A percentile compares a stretch with the other conserved stretches of the same genome.
phyloP scores from a whole-genome alignment of 106 monocot genomes.

The Alisma plantagoaquatica region DNA sequence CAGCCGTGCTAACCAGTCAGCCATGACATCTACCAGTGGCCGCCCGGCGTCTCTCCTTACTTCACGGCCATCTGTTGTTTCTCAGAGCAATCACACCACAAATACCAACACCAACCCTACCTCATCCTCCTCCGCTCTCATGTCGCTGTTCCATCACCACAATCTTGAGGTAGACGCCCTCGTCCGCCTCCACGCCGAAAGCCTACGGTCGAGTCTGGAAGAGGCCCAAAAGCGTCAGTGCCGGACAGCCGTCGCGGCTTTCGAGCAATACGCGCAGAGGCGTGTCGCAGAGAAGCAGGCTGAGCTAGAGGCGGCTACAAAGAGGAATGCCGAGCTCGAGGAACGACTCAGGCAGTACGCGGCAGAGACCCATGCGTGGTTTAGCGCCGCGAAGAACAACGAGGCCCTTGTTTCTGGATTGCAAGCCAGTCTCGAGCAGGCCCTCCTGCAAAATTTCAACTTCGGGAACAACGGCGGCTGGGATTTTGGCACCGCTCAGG shows the following conservation, averaged over 20 bases:
- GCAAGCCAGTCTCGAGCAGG: conserved; percentile 38
- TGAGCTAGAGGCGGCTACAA: conserved; percentile 27
- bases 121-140: too few species aligned
- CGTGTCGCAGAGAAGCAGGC: conserved; percentile 30
- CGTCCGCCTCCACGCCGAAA: neutral
- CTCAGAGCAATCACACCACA: too few species aligned
- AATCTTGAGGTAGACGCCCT: conserved; percentile 31
- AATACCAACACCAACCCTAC: too few species aligned
- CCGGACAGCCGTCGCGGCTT: neutral
- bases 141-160: conserved; percentile 15
- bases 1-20: too few species aligned
- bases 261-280: conserved; percentile 17
- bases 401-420: conserved; percentile 43
- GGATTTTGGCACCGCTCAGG: too few species aligned
- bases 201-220: neutral
- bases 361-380: conserved; percentile 56
- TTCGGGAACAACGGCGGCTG: neutral
- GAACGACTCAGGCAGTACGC: conserved; percentile 33
- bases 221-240: conserved; percentile 1
- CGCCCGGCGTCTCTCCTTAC: too few species aligned
- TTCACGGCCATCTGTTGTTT: too few species aligned
- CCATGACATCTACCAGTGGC: too few species aligned
- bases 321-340: conserved; percentile 39
- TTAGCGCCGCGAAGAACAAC: conserved; percentile 42
- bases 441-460: conserved; percentile 14